Evolutionary conservation across 257 asterid species (phyloP).

Genomic region (Nicotiana tabacum): DNA sequence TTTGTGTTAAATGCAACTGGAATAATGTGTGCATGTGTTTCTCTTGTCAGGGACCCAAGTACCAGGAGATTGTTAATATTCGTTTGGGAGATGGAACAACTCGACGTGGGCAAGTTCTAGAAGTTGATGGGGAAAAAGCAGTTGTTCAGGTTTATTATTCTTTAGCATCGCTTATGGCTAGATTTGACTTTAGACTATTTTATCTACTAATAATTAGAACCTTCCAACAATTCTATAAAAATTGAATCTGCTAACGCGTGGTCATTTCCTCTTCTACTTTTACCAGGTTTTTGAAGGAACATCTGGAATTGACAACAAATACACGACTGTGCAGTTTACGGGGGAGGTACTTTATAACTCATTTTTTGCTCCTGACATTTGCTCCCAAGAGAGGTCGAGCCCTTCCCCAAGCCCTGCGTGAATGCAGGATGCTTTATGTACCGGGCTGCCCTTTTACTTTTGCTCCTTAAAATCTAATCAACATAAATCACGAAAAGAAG

Average conservation of each 20-base stretch:
- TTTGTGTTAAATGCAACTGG: slow-evolving; percentile 2
- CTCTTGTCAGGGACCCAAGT: slow-evolving; percentile 87
- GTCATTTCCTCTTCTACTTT: slow-evolving; percentile 10
- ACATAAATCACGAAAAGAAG: not conserved
- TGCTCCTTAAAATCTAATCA: not conserved
- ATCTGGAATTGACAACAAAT: slow-evolving; percentile 95
- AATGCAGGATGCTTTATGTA: no score
- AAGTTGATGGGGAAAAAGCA: slow-evolving; percentile 97
- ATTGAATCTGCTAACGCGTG: slow-evolving; percentile 3
- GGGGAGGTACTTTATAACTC: slow-evolving; percentile 61
- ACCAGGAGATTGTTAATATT: slow-evolving; percentile 91
- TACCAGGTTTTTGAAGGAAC: slow-evolving; percentile 94
- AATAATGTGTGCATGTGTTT: not conserved
- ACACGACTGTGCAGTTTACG: slow-evolving; percentile 92
- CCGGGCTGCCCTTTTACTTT: not conserved
- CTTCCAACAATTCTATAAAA: not conserved
- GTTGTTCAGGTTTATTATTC: slow-evolving; percentile 77
- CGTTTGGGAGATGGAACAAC: slow-evolving; percentile 96
- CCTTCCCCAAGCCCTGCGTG: no score
- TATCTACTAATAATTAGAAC: not conserved
- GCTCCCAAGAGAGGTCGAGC: not conserved
- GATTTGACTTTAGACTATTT: not conserved
- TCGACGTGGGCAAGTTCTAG: slow-evolving; percentile 96
- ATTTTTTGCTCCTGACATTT: not conserved
- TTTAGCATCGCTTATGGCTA: not conserved